Evolutionary conservation across 257 asterid genomes (phyloP).

Genomic region (Plantago elongata): DNA sequence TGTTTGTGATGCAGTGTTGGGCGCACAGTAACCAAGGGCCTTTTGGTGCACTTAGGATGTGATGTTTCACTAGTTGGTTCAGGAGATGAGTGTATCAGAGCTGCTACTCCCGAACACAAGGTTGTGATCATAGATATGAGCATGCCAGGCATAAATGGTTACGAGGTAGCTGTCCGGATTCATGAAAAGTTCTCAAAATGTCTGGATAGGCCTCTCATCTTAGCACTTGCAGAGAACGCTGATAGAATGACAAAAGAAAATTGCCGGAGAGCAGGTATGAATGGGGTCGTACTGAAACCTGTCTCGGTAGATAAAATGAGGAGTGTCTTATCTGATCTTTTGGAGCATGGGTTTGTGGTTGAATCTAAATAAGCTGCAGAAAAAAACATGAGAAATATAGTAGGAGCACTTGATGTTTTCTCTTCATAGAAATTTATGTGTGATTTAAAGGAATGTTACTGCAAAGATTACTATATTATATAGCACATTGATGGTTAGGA

Average conservation of each 20-base stretch:
- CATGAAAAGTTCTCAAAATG: constrained; percentile 70
- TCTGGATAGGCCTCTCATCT: constrained; percentile 53
- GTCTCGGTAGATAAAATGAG: constrained; percentile 85
- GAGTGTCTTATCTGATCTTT: constrained; percentile 62
- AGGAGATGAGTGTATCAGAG: constrained; percentile 74
- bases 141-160: constrained; percentile 51
- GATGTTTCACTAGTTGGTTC: constrained; percentile 67
- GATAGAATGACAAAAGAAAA: constrained; percentile 64
- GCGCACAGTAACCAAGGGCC: constrained; percentile 81
- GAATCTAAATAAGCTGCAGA: constrained; percentile 35
- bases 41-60: constrained; percentile 81
- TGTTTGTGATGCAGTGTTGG: constrained; percentile 53
- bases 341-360: constrained; percentile 59
- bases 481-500: neutral
- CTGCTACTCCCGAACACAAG: constrained; percentile 58
- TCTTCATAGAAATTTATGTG: neutral
- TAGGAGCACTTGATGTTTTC: neutral
- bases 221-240: constrained; percentile 65
- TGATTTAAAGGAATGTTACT: neutral
- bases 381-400: neutral
- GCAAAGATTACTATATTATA: neutral
- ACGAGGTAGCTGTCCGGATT: constrained; percentile 54
- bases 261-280: constrained; percentile 82
- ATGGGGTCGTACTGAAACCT: constrained; percentile 76
- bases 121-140: constrained; percentile 67